These are phyloP conservation scores for Russula vinacea DNA, from an alignment of 768 basidiomycete genomes.

Conservation along the genomic window DNA sequence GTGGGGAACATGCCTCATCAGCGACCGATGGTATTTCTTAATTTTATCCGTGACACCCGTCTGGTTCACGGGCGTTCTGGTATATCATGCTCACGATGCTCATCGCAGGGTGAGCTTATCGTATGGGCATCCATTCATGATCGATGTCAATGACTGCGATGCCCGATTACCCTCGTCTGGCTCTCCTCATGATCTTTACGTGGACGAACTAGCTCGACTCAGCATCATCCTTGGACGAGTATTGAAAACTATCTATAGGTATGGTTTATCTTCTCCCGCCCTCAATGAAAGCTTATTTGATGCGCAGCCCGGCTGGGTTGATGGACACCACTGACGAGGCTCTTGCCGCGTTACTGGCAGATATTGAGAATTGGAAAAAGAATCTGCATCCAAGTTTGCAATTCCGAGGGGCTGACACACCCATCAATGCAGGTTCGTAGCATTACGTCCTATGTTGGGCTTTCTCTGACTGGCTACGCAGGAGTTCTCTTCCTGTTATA, in stretches of 20 bases:
- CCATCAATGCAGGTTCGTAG: constrained; percentile 62
- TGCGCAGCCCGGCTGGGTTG: constrained; percentile 76
- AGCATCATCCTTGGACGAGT: constrained; percentile 90
- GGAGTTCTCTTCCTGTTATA: constrained; percentile 87
- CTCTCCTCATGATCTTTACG: constrained; percentile 71
- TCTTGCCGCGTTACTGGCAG: constrained; percentile 58
- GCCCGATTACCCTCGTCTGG: constrained; percentile 88
- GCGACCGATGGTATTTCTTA: constrained; percentile 77
- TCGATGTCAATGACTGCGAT: constrained; percentile 96
- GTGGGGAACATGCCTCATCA: constrained; percentile 93
- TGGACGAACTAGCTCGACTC: constrained; percentile 88
- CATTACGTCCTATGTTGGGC: neutral
- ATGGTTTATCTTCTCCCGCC: neutral
- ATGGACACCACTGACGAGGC: constrained; percentile 80
- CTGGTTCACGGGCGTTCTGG: constrained; percentile 3
- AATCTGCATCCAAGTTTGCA: constrained; percentile 74
- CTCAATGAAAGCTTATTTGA: neutral
- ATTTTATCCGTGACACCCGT: constrained; percentile 14
- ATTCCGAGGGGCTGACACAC: constrained; percentile 68
- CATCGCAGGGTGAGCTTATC: constrained; percentile 73
- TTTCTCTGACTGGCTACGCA: constrained; percentile 33
- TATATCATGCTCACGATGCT: constrained; percentile 23
- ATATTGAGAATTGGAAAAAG: constrained; percentile 74
- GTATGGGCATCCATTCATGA: constrained; percentile 93
- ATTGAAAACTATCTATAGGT: constrained; percentile 92